Base-by-base conservation (phyloP, 768 basidiomycete genomes). In the Lactarius deliciosus region DNA sequence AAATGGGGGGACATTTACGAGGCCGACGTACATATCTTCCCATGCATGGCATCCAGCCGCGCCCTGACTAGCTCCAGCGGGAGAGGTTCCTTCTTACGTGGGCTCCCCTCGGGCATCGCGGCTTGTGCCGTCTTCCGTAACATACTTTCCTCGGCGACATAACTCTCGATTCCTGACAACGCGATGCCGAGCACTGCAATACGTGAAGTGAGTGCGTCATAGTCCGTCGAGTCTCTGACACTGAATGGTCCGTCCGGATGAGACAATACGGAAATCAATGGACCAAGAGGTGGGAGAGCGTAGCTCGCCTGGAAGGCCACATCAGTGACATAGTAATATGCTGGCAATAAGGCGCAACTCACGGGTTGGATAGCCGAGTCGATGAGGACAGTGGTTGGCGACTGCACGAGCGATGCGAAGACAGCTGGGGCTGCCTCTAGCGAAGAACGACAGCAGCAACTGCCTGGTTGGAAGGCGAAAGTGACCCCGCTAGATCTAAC, bases 151-250 rank as follows among this genome's bases (percentile, higher is more conserved):
- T 81, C 77, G 56, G 75, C 73, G 25, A 85, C 80, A 70, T 90
- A 91, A 10, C 75, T 81, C 22, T 81, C 79, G 36, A 92, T 78
- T 65, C 88, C 82, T 4, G 83, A 80, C 54, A 91, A 73, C 7
- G 84, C 88, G 11, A 84, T 76, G 28, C 81, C 79, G n/a, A 92
- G 80, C 38, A 92, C 81, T 22, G 79, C 76, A 16, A 87, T 77
- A 68, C 85, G 78, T 72, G 81, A 81, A 6, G 80, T 76, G 73
- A 93, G 78, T 43, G 83, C 81, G 40, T 85, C 81, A 64, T 86
- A 92, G 74, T 90, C 84, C 3, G 82, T 78, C 1, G 72, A 72
- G 36, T 74, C 60, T 32, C 61, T 60, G 50, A 72, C 57, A 10
- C 68, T 53, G 56, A 72, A 72, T 10, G 32, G 32, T n/a, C 63